Evolutionary conservation across 1,139 yeast species (phyloP), one percentile per base, ranked within the genome.

Genomic region (Kazachstania sp.): DNA sequence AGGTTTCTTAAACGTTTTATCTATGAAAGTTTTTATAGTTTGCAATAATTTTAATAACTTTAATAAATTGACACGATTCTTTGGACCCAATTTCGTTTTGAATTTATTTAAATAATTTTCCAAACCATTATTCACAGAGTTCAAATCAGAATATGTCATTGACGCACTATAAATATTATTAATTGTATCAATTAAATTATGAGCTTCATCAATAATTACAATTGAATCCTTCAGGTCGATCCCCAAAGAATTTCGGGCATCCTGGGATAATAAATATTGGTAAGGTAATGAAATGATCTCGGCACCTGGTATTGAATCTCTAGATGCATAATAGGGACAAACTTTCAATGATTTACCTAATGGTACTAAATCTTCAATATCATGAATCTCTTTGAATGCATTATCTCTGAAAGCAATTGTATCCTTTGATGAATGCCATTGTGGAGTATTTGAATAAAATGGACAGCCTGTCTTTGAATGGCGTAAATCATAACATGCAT

Each of bases 141-240:
- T 49, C 12, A 86, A 67, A 30, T 85, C 90, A 0, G 56, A 48
- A 1, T 71, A 57, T 0, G 83, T 71, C 1, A 90, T 69, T 3
- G 75, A 65, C 1, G 79, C 74, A 0, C 96, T 86, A 57, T 84
- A 75, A 52, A 90, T 69, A 1, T 85, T 70, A 1, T 83, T 77
- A 4, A 90, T 79, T 0, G 90, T 81, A 55, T 88, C 97, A 31
- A 88, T 63, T 38, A 90, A 68, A 60, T 90, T 90, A 61, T 90
- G 98, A 0, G 97, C 97, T 61, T 90, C 98, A 61, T 90, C 98
- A 36, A 90, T 82, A 3, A 92, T 76, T 1, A 92, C 77, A 6
- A 90, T 75, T 0, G 92, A 74, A 50, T 79, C 75, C 45, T 75
- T 73, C 15, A 90, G 60, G 43, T 81, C 73, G 5, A 90, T 62